Base-by-base conservation (phyloP, 23 red algal species). In the Agarophyton chilense region DNA sequence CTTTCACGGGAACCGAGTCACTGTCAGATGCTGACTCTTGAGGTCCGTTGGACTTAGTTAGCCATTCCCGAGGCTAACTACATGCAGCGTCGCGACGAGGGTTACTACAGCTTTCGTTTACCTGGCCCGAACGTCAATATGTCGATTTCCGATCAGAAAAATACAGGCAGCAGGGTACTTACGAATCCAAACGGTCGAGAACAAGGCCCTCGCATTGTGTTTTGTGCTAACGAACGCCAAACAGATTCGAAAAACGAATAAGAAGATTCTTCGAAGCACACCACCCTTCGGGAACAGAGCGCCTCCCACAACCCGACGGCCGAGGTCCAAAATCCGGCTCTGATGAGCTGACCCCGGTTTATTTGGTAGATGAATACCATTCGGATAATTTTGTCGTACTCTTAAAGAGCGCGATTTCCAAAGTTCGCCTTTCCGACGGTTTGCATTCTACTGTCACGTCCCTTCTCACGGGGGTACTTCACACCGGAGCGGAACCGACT, bases 401-500 rank as follows among this genome's bases (percentile, higher is more conserved):
- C 2, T 74, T 74, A 11, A 10, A 28, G 2, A 74, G 45, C 33
- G n/a, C 45, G 24, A 42, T 29, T 11, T 61, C 10, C 56, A 61
- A 61, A 11, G 56, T 61, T 1, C 14, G 29, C 25, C 22, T 61
- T 2, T 61, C 56, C 2, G 56, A 29, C 1, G 56, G 56, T 24
- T 25, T 61, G n/a, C 10, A 1, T 2, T 6, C 25, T 1, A 6
- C 56, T 0, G 21, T 61, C 2, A 82, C 63, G 78, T 44, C 28
- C 39, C 55, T 7, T 19, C 14, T 32, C 12, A 57, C 16, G 41
- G 78, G 26, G 0, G 78, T 64, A 21, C 55, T 42, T 7, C 53
- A 82, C 43, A 82, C 22, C 26, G 53, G 78, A 58, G 78, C 78
- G 0, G 79, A 35, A 22, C 57, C 79, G 10, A 45, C 43, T 32